Evolutionary conservation across 2,329 filamentous ascomycete species (phyloP), one percentile per base, ranked within the genome.

Genomic region (Plectosphaerella sp.): DNA sequence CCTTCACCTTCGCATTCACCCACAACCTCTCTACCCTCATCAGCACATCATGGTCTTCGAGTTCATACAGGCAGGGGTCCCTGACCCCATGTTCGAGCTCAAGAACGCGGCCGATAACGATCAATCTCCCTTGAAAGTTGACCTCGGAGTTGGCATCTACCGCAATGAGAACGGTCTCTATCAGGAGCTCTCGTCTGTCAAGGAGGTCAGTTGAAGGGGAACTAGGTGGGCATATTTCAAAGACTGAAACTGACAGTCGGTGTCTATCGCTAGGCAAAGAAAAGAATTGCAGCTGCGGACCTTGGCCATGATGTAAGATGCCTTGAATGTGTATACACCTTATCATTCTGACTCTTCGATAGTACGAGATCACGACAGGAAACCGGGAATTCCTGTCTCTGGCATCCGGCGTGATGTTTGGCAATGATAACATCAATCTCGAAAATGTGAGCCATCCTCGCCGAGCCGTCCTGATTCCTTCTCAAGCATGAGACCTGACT

Each of bases 91-190:
- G 58, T 68, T 59, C 49, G 53, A 56, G 12, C 59, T 71, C n/a
- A 69, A 67, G 50, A 58, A 58, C 9, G 54, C 55, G n/a, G 62
- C 63, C 6, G 63, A 67, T 33, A 58, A 52, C 20, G 68, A 71
- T 37, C 51, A 46, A 2, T 58, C 54, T 14, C 58, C 62, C 1
- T 50, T 60, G 14, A 71, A 71, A 50, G 63, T 70, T 9, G 68
- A 71, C 47, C 56, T 72, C 5, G 68, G 67, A 11, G 67, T 69
- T 12, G 68, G 67, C 1, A 64, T 71, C 18, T 71, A 69, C 51
- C 58, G 68, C 7, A 67, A 66, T 37, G 66, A 69, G 46, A 20
- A 61, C 9, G 66, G 65, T 2, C 42, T 50, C 9, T 69, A 67
- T 48, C 61, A 67, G 52, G 67, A 69, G 48, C 51, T 70, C 16